These are phyloP conservation scores for Ulota crispa DNA, from an alignment of 225 moss, liverwort and hornwort genomes.

Conservation along the genomic window DNA sequence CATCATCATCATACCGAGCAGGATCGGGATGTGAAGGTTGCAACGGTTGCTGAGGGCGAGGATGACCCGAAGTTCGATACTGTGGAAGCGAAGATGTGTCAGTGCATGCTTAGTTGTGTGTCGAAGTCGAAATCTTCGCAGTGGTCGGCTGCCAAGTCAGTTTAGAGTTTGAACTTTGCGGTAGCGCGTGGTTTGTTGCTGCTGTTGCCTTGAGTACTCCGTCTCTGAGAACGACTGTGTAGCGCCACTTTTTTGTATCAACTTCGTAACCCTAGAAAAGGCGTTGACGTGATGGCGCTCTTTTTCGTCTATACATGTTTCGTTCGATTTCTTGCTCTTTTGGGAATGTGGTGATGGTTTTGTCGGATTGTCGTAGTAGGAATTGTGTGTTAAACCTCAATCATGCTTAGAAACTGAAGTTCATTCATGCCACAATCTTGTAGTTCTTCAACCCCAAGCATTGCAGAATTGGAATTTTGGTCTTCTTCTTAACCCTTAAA, in stretches of 20 bases:
- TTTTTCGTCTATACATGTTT: not conserved
- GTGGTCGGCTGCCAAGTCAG: not conserved
- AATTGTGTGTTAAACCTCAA: no score
- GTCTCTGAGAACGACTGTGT: not conserved
- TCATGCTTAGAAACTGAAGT: no score
- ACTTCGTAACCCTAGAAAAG: not conserved
- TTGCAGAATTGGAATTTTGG: no score
- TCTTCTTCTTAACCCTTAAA: no score
- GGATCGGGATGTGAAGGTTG: not conserved
- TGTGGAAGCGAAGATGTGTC: slow-evolving; percentile 10
- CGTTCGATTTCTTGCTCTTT: not conserved
- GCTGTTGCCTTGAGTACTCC: not conserved
- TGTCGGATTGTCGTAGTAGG: no score
- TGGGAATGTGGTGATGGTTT: not conserved
- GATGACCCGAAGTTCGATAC: not conserved
- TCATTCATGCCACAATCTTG: no score
- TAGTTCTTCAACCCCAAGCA: no score
- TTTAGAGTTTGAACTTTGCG: not conserved
- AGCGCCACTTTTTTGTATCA: no score
- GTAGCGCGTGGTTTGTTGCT: no score
- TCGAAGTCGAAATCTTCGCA: not conserved
- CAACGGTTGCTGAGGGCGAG: not conserved
- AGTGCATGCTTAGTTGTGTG: slow-evolving; percentile 20
- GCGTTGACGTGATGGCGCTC: not conserved
- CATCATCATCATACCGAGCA: not conserved